phyloP scores from a whole-genome alignment of 768 basidiomycete species.

The Tricholoma hemisulphureum region DNA sequence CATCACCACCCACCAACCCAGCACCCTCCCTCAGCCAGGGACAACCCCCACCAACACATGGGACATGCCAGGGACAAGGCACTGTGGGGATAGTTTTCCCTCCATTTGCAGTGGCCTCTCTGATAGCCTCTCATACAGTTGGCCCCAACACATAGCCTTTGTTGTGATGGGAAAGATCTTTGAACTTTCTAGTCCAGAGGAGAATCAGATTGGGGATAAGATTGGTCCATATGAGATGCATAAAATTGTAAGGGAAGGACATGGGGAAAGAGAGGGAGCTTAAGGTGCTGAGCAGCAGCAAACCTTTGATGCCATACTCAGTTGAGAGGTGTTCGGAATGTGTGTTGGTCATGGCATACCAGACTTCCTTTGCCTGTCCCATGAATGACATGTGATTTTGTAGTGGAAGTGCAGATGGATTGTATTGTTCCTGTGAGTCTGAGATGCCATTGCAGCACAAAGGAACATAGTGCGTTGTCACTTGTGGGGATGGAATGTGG shows the following conservation, averaged over 20 bases:
- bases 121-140: too few species aligned
- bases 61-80: too few species aligned
- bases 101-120: slow-evolving; percentile 20
- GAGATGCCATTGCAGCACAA: too few species aligned
- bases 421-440: too few species aligned
- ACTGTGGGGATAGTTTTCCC: slow-evolving; percentile 27
- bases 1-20: too few species aligned
- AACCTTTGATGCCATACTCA: slow-evolving; percentile 34
- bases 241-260: slow-evolving; percentile 40
- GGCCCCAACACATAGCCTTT: too few species aligned
- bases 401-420: slow-evolving; percentile 28
- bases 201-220: too few species aligned
- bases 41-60: too few species aligned
- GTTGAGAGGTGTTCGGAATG: slow-evolving; percentile 17
- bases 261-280: slow-evolving; percentile 19
- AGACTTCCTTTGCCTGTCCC: slow-evolving; percentile 15
- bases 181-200: slow-evolving; percentile 39
- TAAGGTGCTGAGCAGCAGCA: too few species aligned
- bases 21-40: too few species aligned
- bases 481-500: too few species aligned
- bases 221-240: slow-evolving; percentile 44
- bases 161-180: slow-evolving; percentile 22
- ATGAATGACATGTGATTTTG: slow-evolving; percentile 12
- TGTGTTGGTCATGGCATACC: slow-evolving; percentile 12
- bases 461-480: too few species aligned